A percentile compares a stretch with the other conserved stretches of the same genome.
phyloP scores from a whole-genome alignment of 2,329 filamentous ascomycete species.

The Magnaporthiopsis incrustans region DNA sequence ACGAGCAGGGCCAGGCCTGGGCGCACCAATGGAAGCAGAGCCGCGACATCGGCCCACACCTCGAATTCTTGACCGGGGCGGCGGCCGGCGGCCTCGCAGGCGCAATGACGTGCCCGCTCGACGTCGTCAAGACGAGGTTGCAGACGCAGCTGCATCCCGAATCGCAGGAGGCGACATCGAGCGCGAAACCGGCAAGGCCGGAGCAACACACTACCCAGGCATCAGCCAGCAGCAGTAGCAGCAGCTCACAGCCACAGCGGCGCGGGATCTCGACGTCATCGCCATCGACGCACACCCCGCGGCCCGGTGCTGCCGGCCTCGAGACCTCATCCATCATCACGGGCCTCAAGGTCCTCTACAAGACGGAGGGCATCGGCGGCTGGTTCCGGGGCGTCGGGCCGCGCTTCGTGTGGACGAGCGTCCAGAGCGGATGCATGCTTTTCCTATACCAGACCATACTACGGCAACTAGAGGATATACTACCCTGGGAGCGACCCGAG shows the following conservation, averaged over 20 bases:
- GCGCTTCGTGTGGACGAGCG: slow-evolving; percentile 90
- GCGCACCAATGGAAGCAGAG: slow-evolving; percentile 72
- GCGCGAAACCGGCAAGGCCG: slow-evolving; percentile 16
- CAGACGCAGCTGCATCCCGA: slow-evolving; percentile 71
- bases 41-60: slow-evolving; percentile 72
- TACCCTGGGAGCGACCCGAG: slow-evolving; percentile 24
- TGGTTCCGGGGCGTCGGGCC: slow-evolving; percentile 95
- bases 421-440: slow-evolving; percentile 94
- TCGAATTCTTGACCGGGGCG: slow-evolving; percentile 85
- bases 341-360: slow-evolving; percentile 81
- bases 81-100: slow-evolving; percentile 88
- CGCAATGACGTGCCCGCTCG: slow-evolving; percentile 88
- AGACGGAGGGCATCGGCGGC: slow-evolving; percentile 76
- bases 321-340: slow-evolving; percentile 85
- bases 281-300: slow-evolving; percentile 72
- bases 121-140: slow-evolving; percentile 93
- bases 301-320: slow-evolving; percentile 69
- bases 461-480: slow-evolving; percentile 58
- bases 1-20: slow-evolving; percentile 83
- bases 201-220: slow-evolving; percentile 12
- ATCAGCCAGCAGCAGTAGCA: slow-evolving; percentile 11
- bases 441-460: slow-evolving; percentile 88
- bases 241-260: slow-evolving; percentile 38
- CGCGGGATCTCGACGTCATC: slow-evolving; percentile 84
- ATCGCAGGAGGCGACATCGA: slow-evolving; percentile 14